Percentiles rank a stretch among this genome's conserved stretches.
phyloP scores from a whole-genome alignment of 2,329 filamentous ascomycete genomes.

The Aspergillus pseudoglaucus region DNA sequence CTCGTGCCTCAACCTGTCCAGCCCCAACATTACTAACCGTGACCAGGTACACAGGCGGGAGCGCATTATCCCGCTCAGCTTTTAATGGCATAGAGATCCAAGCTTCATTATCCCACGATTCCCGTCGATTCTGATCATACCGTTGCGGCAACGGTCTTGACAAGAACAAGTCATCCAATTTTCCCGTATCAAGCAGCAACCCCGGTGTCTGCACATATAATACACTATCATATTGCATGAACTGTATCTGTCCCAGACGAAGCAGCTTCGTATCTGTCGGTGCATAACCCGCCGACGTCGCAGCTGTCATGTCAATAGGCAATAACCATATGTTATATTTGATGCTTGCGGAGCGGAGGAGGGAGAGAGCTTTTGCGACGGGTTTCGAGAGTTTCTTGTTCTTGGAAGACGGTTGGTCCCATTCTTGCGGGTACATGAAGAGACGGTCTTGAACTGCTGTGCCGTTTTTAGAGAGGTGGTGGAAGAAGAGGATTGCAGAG shows the following conservation, averaged over 20 bases:
- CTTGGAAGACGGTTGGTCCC: constrained; percentile 28
- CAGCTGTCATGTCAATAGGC: constrained; percentile 34
- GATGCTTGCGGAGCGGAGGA: constrained; percentile 33
- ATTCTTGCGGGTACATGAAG: constrained; percentile 42
- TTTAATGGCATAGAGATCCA: constrained; percentile 32
- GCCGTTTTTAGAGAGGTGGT: constrained; percentile 29
- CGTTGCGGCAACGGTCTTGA: constrained; percentile 26
- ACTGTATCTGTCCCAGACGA: constrained; percentile 32
- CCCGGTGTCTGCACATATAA: constrained; percentile 39
- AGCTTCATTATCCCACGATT: constrained; percentile 33
- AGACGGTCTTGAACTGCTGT: constrained; percentile 34
- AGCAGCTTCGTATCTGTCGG: constrained; percentile 32
- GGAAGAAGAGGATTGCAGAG: constrained; percentile 40
- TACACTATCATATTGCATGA: constrained; percentile 39
- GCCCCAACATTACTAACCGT: constrained; percentile 31
- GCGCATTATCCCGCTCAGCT: constrained; percentile 21
- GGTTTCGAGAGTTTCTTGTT: constrained; percentile 15
- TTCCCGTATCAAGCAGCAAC: constrained; percentile 30
- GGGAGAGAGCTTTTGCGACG: constrained; percentile 28
- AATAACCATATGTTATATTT: constrained; percentile 37
- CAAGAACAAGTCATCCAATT: constrained; percentile 34
- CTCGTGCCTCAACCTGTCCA: constrained; percentile 30
- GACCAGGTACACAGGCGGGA: constrained; percentile 33
- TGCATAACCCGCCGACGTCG: constrained; percentile 25
- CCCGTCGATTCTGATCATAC: constrained; percentile 25